Base-by-base conservation (phyloP, 805 yeast genomes). In the Starmerella roubikii region DNA sequence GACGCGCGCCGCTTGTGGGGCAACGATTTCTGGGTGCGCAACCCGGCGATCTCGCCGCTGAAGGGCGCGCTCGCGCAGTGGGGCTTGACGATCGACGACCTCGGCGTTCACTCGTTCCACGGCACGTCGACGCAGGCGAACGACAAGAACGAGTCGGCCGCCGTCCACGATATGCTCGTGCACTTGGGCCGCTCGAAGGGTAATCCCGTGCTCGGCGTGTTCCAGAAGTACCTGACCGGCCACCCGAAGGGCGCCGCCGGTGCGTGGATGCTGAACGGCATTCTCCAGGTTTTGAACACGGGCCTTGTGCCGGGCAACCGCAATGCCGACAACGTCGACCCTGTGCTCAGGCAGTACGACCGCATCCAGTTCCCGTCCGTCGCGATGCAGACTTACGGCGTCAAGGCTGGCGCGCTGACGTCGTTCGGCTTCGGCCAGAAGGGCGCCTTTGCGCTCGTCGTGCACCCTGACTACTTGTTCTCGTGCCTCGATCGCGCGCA, bases 181-280 rank as follows among this genome's bases (percentile, higher is more conserved):
- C 98, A 91, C 60, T 70, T 91, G 58, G 98, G 97, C 53, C 79
- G 99, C 68, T 67, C 94, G 41, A 85, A 82, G 67, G 99, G 99
- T 67, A 93, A 91, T 68, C 94, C 98, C 47, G 86, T 93, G 35
- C 71, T 79, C 53, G 96, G 97, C 74, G 93, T 91, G 40, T 88
- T 93, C 94, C 99, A 91, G 68, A 91, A 91, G 67, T 91, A 73
- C 76, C 74, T 91, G 58, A 91, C 99, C 54, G 99, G 99, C 67
- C 99, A 91, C 71, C 98, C 98, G 55, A 91, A 91, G 81, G 99
- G 99, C 74, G 98, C 98, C 54, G 99, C 99, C 42, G 99, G 96
- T 72, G 97, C 99, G 42, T 91, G 98, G 98, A 91, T 91, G 98
- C 67, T 91, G 73, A 93, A 91, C 64, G 99, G 99, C 65, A 94